Conservation (phyloP, 2,329 filamentous ascomycete species). For the Penicillium hesseltinei region DNA sequence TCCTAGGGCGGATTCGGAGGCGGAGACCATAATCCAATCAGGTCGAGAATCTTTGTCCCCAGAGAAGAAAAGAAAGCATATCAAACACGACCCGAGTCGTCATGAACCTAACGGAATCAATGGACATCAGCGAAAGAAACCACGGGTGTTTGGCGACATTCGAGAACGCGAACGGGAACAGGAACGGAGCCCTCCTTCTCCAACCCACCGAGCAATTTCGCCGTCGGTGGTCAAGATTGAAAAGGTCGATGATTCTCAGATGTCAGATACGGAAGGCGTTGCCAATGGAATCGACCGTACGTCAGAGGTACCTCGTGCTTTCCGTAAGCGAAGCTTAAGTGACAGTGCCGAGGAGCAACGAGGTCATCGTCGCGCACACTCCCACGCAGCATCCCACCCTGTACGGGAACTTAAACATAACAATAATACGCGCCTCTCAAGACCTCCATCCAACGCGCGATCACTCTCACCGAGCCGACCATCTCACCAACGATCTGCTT, state of each 20-base stretch:
- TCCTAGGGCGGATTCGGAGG: conserved; percentile 48
- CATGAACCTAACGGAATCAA: conserved; percentile 25
- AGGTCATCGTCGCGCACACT: conserved; percentile 27
- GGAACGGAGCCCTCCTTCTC: conserved; percentile 23
- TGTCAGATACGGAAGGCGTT: conserved; percentile 23
- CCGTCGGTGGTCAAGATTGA: conserved; percentile 39
- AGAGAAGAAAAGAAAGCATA: conserved; percentile 46
- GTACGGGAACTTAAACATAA: conserved; percentile 29
- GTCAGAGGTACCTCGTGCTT: conserved; percentile 22
- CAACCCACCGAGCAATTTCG: conserved; percentile 32
- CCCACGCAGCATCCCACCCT: conserved; percentile 17
- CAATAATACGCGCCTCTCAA: conserved; percentile 28
- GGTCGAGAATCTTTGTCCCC: conserved; percentile 46
- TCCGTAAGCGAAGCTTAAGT: conserved; percentile 40
- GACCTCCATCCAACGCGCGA: conserved; percentile 33
- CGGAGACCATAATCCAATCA: conserved; percentile 51
- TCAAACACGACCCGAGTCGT: conserved; percentile 39
- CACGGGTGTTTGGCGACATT: conserved; percentile 27
- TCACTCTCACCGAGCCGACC: conserved; percentile 38
- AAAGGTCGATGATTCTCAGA: conserved; percentile 31
- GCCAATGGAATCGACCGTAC: conserved; percentile 8
- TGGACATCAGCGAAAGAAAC: conserved; percentile 32
- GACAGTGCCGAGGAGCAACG: conserved; percentile 35
- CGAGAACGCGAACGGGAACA: conserved; percentile 17
- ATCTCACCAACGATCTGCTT: conserved; percentile 39